phyloP scores from a whole-genome alignment of 164 flowering plant species.

The Magnolia changhungtana region DNA sequence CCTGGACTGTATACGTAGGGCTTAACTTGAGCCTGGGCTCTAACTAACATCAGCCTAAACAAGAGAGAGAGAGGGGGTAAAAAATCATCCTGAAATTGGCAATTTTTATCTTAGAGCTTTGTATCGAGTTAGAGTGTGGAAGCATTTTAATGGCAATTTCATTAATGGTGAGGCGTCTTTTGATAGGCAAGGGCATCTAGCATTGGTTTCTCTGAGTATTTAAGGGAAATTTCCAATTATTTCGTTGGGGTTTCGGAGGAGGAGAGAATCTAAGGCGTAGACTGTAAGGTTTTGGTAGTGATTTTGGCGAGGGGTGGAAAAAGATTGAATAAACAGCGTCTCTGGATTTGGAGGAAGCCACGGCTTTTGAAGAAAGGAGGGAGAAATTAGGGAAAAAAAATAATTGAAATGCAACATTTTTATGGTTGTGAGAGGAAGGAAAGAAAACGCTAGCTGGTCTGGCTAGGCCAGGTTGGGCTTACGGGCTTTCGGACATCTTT shows the following conservation, averaged over 20 bases:
- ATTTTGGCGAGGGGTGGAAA: background rate
- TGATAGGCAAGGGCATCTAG: constrained; percentile 6
- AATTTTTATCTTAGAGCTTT: background rate
- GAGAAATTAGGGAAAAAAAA: too few species aligned
- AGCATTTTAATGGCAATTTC: constrained; percentile 19
- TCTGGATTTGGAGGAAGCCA: constrained; percentile 17
- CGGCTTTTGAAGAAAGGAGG: too few species aligned
- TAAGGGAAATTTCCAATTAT: background rate
- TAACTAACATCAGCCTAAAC: too few species aligned
- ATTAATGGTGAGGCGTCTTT: constrained; percentile 9
- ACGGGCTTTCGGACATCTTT: too few species aligned
- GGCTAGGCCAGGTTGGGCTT: too few species aligned
- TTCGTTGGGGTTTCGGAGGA: background rate
- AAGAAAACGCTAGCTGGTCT: too few species aligned
- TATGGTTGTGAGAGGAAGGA: too few species aligned
- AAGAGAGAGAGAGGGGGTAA: background rate
- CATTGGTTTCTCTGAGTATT: background rate
- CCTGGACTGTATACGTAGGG: too few species aligned
- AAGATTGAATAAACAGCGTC: constrained; percentile 40
- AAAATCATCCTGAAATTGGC: background rate
- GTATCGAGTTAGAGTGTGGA: too few species aligned
- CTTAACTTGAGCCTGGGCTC: too few species aligned
- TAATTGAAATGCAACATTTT: too few species aligned
- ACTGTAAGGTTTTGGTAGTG: background rate
- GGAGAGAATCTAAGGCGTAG: background rate